Conservation (phyloP, 2,329 filamentous ascomycete genomes). For the Sclerotinia spermophila region DNA sequence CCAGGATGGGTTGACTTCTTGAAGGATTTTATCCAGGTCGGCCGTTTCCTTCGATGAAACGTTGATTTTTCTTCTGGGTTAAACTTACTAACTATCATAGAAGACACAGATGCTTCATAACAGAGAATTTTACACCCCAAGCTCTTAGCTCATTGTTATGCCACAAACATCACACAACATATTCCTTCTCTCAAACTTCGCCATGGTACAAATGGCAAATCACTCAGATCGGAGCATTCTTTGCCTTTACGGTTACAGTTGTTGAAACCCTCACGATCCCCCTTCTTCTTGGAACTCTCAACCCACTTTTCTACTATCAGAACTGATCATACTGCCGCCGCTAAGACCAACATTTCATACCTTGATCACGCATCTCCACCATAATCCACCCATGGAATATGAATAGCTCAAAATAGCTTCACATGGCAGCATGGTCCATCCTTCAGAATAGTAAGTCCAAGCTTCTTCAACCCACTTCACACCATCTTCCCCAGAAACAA, state of each 20-base stretch:
- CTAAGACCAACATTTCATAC: neutral
- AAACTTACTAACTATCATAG: neutral
- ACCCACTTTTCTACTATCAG: neutral
- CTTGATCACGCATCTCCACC: neutral
- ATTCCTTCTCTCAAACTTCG: neutral
- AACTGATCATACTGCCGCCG: neutral
- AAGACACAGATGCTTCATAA: neutral
- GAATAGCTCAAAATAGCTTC: conserved; percentile 10
- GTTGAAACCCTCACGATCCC: neutral
- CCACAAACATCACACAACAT: neutral
- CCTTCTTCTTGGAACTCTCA: neutral
- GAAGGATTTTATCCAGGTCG: neutral
- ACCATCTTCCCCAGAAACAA: neutral
- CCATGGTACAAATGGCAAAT: neutral
- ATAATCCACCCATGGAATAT: neutral
- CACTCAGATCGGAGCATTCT: neutral
- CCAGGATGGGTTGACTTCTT: neutral
- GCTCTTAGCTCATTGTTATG: neutral
- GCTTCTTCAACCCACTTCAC: conserved; percentile 7
- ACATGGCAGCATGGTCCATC: conserved; percentile 5
- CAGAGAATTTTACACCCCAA: neutral
- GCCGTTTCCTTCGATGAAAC: neutral
- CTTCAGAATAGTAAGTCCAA: conserved; percentile 5
- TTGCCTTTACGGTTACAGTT: neutral
- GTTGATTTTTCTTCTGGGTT: neutral